These are phyloP conservation scores for Dendrobium officinale DNA, from an alignment of 106 monocot species.

Conservation along the genomic window DNA sequence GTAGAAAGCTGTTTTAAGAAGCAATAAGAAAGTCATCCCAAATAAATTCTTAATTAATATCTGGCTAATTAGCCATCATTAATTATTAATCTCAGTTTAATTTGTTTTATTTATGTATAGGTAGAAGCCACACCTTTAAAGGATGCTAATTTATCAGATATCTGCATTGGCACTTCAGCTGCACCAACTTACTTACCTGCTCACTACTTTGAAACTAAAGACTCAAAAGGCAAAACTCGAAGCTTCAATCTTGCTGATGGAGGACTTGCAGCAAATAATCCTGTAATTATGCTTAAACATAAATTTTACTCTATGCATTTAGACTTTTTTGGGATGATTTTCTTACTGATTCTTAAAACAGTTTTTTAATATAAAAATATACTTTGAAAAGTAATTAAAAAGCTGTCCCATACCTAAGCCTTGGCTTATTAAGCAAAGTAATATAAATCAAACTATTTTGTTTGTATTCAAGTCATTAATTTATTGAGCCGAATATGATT, in stretches of 20 bases:
- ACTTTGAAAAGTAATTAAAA: too few species aligned
- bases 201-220: conserved; percentile 38
- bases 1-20: too few species aligned
- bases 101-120: conserved; percentile 3
- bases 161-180: conserved; percentile 52
- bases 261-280: conserved; percentile 54
- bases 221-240: conserved; percentile 9
- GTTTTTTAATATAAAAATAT: too few species aligned
- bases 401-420: too few species aligned
- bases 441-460: too few species aligned
- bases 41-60: neutral
- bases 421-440: too few species aligned
- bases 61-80: neutral
- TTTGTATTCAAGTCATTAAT: too few species aligned
- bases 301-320: too few species aligned
- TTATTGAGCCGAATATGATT: too few species aligned
- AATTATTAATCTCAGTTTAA: neutral
- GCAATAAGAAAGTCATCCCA: too few species aligned
- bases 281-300: conserved; percentile 14
- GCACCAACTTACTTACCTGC: conserved; percentile 61
- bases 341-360: too few species aligned
- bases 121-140: conserved; percentile 2
- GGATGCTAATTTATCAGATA: conserved; percentile 37
- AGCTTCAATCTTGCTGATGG: conserved; percentile 54
- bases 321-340: too few species aligned